Base-by-base conservation (phyloP, 805 yeast genomes). In the Cyberlindnera mrakii region DNA sequence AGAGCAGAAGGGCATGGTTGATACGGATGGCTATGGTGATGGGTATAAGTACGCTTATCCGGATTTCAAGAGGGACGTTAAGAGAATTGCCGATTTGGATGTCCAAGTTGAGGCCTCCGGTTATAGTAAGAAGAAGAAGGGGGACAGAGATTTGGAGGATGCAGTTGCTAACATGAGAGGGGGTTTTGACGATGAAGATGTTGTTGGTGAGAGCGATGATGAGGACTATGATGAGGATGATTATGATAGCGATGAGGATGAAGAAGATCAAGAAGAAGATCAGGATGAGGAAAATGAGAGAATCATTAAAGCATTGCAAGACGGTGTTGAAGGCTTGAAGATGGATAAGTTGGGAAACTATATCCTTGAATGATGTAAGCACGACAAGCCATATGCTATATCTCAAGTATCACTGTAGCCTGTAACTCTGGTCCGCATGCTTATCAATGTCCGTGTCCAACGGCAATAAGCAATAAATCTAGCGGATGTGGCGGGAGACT, bases 21-120 rank as follows among this genome's bases (percentile, higher is more conserved):
- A 85, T 53, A 74, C 78, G 2, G 89, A 80, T 42, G 95, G 95
- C 3, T 85, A 60, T 57, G 95, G 95, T 19, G 89, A 83, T 14
- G 95, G 93, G 19, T 85, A 68, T 62, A 79, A 73, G 57, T 75
- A 79, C 54, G 78, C 84, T 10, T 86, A 81, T 57, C 99, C 99
- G 1, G 76, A 72, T 39, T 88, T 91, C 66, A 67, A 70, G 32
- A 72, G 91, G 54, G 96, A 91, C 58, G 82, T 91, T 5, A 47
- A 68, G 47, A 75, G 97, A 59, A 66, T 63, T 6, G 83, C 75
- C 35, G 75, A 76, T 46, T 71, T 93, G 51, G 99, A 93, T 66
- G 74, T 79, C n/a, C 78, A 82, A 49, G 95, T 93, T 3, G 82
- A 84, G 55, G 99, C 99, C 0, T 87, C 96, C 1, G 99, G 99